Conservation (phyloP, 257 asterid species). For the Gentiana macrophylla region DNA sequence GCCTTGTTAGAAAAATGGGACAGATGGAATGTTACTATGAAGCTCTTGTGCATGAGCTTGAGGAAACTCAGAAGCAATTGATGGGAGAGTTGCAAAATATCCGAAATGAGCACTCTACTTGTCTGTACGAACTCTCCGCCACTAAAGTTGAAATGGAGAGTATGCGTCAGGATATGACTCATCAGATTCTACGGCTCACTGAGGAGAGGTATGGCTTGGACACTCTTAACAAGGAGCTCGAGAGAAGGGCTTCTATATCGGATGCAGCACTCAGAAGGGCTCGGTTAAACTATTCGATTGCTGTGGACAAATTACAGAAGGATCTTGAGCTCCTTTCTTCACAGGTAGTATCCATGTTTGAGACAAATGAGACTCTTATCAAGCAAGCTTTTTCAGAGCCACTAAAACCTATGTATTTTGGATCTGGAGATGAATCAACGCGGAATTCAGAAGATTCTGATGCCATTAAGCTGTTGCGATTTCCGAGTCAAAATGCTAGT, state of each 20-base stretch:
- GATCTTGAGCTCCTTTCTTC: constrained; percentile 94
- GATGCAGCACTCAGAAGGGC: constrained; percentile 88
- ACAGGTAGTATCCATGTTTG: constrained; percentile 88
- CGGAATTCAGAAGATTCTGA: constrained; percentile 31
- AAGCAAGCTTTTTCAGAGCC: constrained; percentile 68
- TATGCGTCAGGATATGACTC: constrained; percentile 45
- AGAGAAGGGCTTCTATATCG: constrained; percentile 59
- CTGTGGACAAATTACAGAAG: constrained; percentile 87
- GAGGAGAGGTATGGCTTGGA: constrained; percentile 64
- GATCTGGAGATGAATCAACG: constrained; percentile 7
- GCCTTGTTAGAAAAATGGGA: constrained; percentile 59
- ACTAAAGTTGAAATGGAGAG: constrained; percentile 58
- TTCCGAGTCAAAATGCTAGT: constrained; percentile 29
- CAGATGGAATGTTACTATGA: constrained; percentile 96
- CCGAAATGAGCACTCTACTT: constrained; percentile 70
- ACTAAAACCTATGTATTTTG: constrained; percentile 22
- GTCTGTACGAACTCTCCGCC: constrained; percentile 55
- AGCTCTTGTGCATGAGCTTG: constrained; percentile 84
- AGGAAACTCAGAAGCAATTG: constrained; percentile 86
- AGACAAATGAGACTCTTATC: constrained; percentile 75
- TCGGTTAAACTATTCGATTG: constrained; percentile 85
- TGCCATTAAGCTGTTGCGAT: constrained; percentile 14
- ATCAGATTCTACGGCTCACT: constrained; percentile 43
- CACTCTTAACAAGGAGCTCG: constrained; percentile 64
- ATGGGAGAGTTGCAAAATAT: constrained; percentile 72